Percentiles rank a stretch among this genome's conserved stretches.
Evolutionary conservation across 2,329 filamentous ascomycete genomes (phyloP).

Genomic region (Exophiala alcalophila): DNA sequence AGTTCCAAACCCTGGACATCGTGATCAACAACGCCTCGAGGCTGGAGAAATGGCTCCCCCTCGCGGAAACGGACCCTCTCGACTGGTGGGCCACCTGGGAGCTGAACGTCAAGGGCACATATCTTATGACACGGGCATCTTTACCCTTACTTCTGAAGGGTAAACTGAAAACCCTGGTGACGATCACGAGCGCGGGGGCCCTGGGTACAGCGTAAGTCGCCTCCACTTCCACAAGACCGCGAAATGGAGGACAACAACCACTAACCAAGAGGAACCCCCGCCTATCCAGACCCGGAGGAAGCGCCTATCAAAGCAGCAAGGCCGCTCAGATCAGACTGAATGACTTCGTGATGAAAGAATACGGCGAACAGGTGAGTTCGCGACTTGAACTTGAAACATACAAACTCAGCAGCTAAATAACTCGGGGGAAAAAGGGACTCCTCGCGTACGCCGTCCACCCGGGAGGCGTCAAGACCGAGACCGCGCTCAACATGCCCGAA

Average conservation of each 20-base stretch:
- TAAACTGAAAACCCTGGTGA: slow-evolving; percentile 34
- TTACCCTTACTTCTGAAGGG: slow-evolving; percentile 37
- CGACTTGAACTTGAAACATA: too few relatives aligned
- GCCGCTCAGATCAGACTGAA: slow-evolving; percentile 45
- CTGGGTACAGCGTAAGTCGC: slow-evolving; percentile 20
- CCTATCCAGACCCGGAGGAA: slow-evolving; percentile 37
- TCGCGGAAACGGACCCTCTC: slow-evolving; percentile 33
- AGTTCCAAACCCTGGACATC: slow-evolving; percentile 32
- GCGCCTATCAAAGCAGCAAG: slow-evolving; percentile 49
- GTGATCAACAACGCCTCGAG: slow-evolving; percentile 31
- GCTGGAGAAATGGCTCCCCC: slow-evolving; percentile 22
- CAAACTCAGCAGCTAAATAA: too few relatives aligned
- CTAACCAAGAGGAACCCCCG: too few relatives aligned
- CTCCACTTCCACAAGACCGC: background rate
- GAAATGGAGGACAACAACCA: slow-evolving; percentile 23
- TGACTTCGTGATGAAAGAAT: slow-evolving; percentile 47
- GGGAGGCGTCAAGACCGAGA: slow-evolving; percentile 17
- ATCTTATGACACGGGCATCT: slow-evolving; percentile 27
- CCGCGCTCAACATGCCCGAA: slow-evolving; percentile 18
- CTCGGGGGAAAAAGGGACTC: slow-evolving; percentile 26
- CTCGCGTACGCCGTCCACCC: slow-evolving; percentile 27
- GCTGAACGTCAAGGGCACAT: slow-evolving; percentile 50
- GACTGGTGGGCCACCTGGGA: slow-evolving; percentile 51
- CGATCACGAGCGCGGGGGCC: slow-evolving; percentile 43
- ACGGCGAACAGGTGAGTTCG: slow-evolving; percentile 33